These are phyloP conservation scores for Jackrogersella minutella DNA, from an alignment of 495 filamentous ascomycete species.

Conservation along the genomic window DNA sequence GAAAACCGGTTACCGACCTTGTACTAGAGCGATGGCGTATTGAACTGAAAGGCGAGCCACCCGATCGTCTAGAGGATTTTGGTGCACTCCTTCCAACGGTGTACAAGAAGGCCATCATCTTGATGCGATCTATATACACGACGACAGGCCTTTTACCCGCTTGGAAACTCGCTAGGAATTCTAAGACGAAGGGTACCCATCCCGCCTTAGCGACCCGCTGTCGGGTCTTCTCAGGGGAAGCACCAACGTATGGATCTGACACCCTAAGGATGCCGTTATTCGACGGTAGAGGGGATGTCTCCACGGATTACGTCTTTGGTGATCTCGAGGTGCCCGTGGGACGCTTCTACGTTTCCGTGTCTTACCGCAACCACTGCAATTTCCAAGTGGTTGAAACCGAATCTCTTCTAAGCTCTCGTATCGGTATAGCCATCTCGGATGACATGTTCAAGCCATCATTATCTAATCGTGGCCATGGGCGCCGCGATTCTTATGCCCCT, in stretches of 20 bases:
- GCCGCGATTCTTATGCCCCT: conserved; percentile 49
- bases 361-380: conserved; percentile 85
- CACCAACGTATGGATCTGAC: conserved; percentile 63
- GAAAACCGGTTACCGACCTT: conserved; percentile 66
- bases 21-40: conserved; percentile 91
- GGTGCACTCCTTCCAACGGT: conserved; percentile 79
- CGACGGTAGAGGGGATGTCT: conserved; percentile 68
- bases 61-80: conserved; percentile 68
- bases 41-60: conserved; percentile 68
- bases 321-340: conserved; percentile 86
- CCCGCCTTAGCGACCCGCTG: conserved; percentile 78
- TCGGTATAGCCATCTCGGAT: conserved; percentile 86
- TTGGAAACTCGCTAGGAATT: conserved; percentile 81
- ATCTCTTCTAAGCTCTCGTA: conserved; percentile 90
- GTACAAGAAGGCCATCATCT: conserved; percentile 94
- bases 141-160: conserved; percentile 84
- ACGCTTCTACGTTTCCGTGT: conserved; percentile 78
- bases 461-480: conserved; percentile 47
- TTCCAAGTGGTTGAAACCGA: conserved; percentile 93
- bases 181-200: conserved; percentile 69
- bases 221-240: conserved; percentile 70
- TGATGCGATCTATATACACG: conserved; percentile 92
- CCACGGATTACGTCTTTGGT: conserved; percentile 79
- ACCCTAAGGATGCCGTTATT: conserved; percentile 75
- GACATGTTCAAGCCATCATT: conserved; percentile 83